Evolutionary conservation across 441 rosid species (phyloP), one percentile per base, ranked within the genome.

Genomic region (Raphanus hybrid): DNA sequence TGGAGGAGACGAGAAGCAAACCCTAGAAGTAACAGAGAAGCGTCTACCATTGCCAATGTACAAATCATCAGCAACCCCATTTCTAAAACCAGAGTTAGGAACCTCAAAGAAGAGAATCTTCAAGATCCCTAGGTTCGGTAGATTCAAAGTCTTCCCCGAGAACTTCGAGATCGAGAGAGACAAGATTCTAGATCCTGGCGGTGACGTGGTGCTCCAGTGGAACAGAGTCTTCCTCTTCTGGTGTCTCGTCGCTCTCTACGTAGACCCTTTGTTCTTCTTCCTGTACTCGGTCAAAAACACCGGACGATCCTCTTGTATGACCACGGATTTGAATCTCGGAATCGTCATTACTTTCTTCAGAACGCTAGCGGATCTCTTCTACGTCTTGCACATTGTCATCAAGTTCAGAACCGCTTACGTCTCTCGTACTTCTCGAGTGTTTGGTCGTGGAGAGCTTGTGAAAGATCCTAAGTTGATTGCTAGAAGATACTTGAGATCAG

Each of bases 391-490:
- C 35, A 80, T 93, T 67, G 81, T 86, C 10, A 71, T 93, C 52
- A 91, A 90, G 82, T 90, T 90, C 77, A 78, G 92, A 72, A 95
- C 99, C 8, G 98, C 92, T 78, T 93, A 29, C 34, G 90, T 92
- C 3, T 86, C 94, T 11, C 97, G 90, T 1, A 85, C 83, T 78
- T 91, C 94, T 3, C 85, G 97, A 78, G 90, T 89, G 35, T 91
- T 90, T 76, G 97, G 99, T 62, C 89, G 91, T 65, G 98, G 98
- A 1, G 98, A 92, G 71, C 96, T 92, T 52, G 96, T 91, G 12
- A 88, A 84, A 84, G 93, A 92, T 85, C 88, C 87, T 15, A 75
- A 81, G 54, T 63, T 78, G 84, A 95, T 95, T 68, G 90, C 94
- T 2, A 78, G 62, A 69, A 81, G 93, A 67, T 92, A 92, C 72